Conservation (phyloP, 345 rosid genomes). For the Camelina sativa region DNA sequence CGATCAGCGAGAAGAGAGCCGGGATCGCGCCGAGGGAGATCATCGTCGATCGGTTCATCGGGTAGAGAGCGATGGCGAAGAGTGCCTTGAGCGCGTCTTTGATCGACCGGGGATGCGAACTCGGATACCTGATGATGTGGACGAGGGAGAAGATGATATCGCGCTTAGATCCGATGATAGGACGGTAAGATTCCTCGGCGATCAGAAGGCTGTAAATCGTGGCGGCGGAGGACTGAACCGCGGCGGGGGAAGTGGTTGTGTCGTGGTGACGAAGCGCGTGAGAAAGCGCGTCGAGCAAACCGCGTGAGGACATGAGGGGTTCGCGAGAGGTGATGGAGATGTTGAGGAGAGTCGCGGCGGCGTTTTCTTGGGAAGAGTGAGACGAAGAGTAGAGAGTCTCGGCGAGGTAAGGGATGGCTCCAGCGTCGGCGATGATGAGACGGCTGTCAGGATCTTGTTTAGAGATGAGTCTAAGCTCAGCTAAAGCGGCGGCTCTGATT, state of each 20-base stretch:
- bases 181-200: constrained; percentile 80
- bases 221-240: constrained; percentile 88
- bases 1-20: constrained; percentile 63
- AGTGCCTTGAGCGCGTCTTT: constrained; percentile 90
- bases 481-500: constrained; percentile 68
- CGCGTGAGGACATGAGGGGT: constrained; percentile 78
- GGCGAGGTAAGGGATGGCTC: constrained; percentile 80
- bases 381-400: constrained; percentile 81
- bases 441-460: constrained; percentile 82
- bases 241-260: constrained; percentile 56
- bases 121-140: constrained; percentile 55
- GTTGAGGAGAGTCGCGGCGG: constrained; percentile 85
- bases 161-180: constrained; percentile 83
- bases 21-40: constrained; percentile 69
- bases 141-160: constrained; percentile 79
- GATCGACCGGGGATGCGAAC: constrained; percentile 71
- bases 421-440: constrained; percentile 66
- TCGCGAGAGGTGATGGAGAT: constrained; percentile 75
- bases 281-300: constrained; percentile 85
- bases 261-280: constrained; percentile 75
- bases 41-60: constrained; percentile 65
- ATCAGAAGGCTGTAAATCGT: constrained; percentile 75
- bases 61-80: constrained; percentile 73
- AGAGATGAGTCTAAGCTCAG: constrained; percentile 77
- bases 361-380: constrained; percentile 71